phyloP scores from a whole-genome alignment of 129 eudicot species.

The Helianthus annuus region DNA sequence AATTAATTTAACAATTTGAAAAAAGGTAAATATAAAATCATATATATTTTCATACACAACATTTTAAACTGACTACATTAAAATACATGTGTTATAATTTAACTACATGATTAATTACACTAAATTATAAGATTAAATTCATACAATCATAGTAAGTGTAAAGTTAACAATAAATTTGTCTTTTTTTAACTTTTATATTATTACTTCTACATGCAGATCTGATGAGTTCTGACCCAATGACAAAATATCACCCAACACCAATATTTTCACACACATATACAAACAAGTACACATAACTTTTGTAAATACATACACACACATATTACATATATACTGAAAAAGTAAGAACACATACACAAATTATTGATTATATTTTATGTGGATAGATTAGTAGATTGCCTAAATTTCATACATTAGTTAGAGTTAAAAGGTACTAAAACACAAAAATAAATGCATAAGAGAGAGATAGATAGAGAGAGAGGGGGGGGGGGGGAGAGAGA shows the following conservation, averaged over 20 bases:
- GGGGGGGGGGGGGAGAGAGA: not conserved
- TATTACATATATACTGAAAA: not conserved
- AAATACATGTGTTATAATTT: not conserved
- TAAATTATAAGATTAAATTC: not conserved
- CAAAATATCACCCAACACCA: not conserved
- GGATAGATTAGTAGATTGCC: not conserved
- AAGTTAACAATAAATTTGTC: too few species aligned
- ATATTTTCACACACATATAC: not conserved
- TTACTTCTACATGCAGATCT: too few species aligned
- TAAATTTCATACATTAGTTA: not conserved
- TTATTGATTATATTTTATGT: not conserved
- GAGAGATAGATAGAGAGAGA: not conserved
- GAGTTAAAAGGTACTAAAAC: not conserved
- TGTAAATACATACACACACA: not conserved
- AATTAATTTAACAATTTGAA: not conserved
- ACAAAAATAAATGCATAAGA: not conserved
- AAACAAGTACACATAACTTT: not conserved
- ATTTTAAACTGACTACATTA: not conserved
- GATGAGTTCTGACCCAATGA: too few species aligned
- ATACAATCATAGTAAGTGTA: not conserved
- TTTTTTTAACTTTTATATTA: too few species aligned
- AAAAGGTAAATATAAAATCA: not conserved
- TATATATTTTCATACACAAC: not conserved
- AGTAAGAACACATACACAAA: too few species aligned
- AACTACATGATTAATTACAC: not conserved